Percentiles rank a stretch among this genome's conserved stretches.
Evolutionary conservation across 2,329 filamentous ascomycete species (phyloP).

Genomic region (Mariannaea sp.): DNA sequence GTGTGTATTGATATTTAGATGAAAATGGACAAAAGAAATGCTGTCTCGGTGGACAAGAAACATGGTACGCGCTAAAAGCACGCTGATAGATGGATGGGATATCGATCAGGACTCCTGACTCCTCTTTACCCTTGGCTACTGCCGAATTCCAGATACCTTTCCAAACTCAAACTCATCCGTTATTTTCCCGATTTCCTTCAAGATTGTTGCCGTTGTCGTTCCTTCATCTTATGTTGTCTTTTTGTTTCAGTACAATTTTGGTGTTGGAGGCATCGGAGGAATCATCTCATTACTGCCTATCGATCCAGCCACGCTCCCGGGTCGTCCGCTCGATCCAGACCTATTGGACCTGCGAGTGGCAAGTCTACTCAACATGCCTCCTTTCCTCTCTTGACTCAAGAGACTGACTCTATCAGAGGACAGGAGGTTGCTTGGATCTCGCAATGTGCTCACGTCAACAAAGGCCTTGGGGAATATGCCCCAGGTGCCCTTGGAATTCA

Average conservation of each 20-base stretch:
- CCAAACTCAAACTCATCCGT: conserved; percentile 10
- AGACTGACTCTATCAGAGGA: conserved; percentile 39
- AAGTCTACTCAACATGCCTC: conserved; percentile 44
- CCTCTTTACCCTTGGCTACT: conserved; percentile 9
- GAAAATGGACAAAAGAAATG: conserved; percentile 10
- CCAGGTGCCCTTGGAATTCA: conserved; percentile 56
- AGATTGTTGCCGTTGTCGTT: conserved; percentile 12
- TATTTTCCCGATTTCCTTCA: background rate
- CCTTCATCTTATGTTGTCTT: too few species aligned
- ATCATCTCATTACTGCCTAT: conserved; percentile 39
- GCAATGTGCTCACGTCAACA: conserved; percentile 52
- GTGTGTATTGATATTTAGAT: too few species aligned
- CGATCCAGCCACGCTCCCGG: conserved; percentile 43
- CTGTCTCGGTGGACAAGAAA: conserved; percentile 4
- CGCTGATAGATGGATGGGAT: conserved; percentile 20
- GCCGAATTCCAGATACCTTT: conserved; percentile 12
- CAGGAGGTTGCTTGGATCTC: conserved; percentile 39
- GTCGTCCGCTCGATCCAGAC: conserved; percentile 33
- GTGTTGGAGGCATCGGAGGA: conserved; percentile 26
- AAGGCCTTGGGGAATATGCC: conserved; percentile 59
- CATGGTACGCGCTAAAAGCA: conserved; percentile 9
- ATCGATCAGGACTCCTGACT: conserved; percentile 23
- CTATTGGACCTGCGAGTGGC: conserved; percentile 39
- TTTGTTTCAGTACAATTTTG: conserved; percentile 22
- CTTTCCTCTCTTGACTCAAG: conserved; percentile 43